phyloP scores from a whole-genome alignment of 495 filamentous ascomycete species.

The Hapsidospora chrysogenum region DNA sequence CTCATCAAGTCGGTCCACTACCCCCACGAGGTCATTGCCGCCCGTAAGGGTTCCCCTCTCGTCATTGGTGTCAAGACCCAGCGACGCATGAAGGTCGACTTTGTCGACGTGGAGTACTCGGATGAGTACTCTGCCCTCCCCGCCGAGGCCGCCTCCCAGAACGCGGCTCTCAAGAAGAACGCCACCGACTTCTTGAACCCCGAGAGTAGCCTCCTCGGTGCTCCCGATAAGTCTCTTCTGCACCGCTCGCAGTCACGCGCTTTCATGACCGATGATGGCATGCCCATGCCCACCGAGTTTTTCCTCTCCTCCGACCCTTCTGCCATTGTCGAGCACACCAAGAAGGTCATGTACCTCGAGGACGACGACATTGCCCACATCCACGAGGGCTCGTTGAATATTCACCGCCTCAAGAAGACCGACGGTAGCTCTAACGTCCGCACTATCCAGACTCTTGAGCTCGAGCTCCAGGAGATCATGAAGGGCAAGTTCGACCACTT shows the following conservation, averaged over 20 bases:
- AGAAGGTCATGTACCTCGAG: constrained; percentile 98
- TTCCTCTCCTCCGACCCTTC: constrained; percentile 97
- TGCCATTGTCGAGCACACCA: constrained; percentile 97
- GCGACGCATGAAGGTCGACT: constrained; percentile 99
- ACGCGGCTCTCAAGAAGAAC: constrained; percentile 83
- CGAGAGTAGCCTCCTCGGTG: constrained; percentile 53
- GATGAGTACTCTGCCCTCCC: constrained; percentile 69
- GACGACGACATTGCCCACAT: constrained; percentile 99
- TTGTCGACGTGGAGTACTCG: constrained; percentile 93
- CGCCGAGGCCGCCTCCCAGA: constrained; percentile 90
- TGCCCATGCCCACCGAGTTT: constrained; percentile 96
- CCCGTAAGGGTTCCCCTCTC: constrained; percentile 91
- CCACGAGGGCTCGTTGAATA: constrained; percentile 95
- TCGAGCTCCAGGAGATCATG: constrained; percentile 99
- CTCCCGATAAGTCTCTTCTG: constrained; percentile 89
- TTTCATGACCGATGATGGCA: constrained; percentile 94
- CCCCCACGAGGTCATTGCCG: constrained; percentile 93
- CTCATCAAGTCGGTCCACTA: constrained; percentile 96
- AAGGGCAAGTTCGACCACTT: constrained; percentile 99
- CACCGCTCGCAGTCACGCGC: constrained; percentile 96
- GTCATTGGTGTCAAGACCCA: constrained; percentile 90
- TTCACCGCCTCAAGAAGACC: constrained; percentile 90
- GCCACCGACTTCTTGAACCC: constrained; percentile 38
- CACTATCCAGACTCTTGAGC: constrained; percentile 92
- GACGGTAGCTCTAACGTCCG: constrained; percentile 94